These are phyloP conservation scores for Gentiana straminea DNA, from an alignment of 257 asterid species.

Conservation along the genomic window DNA sequence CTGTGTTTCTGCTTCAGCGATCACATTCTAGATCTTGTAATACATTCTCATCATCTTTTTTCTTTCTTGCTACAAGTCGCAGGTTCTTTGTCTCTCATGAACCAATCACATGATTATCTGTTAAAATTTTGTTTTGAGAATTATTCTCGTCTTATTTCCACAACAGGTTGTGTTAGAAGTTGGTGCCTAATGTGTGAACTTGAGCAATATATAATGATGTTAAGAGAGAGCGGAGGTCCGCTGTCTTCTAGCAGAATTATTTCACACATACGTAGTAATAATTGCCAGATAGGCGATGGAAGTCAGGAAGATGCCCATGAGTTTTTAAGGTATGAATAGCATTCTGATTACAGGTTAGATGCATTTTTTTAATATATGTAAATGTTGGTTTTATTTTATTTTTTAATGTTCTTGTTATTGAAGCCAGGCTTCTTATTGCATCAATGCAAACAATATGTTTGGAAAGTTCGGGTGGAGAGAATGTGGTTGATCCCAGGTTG, in stretches of 20 bases:
- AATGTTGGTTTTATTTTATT: neutral
- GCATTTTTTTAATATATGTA: neutral
- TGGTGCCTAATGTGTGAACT: conserved; percentile 94
- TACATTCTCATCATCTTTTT: conserved; percentile 3
- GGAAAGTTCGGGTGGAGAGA: conserved; percentile 80
- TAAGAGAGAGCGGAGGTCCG: conserved; percentile 58
- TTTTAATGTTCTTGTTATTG: neutral
- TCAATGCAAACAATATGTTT: conserved; percentile 85
- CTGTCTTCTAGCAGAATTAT: conserved; percentile 63
- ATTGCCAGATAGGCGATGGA: conserved; percentile 78
- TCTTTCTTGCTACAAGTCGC: neutral
- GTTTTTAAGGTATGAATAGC: conserved; percentile 48
- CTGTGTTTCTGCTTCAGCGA: conserved; percentile 55
- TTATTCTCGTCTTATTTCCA: conserved; percentile 2
- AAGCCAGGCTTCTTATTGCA: conserved; percentile 67
- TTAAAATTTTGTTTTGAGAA: neutral
- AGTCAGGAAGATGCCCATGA: conserved; percentile 97
- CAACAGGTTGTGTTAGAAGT: conserved; percentile 53
- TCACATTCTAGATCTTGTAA: conserved; percentile 75
- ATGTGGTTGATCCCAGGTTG: conserved; percentile 46
- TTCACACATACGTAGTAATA: conserved; percentile 51
- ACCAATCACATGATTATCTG: neutral
- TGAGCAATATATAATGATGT: conserved; percentile 54
- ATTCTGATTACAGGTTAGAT: neutral
- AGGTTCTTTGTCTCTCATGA: neutral